phyloP scores from a whole-genome alignment of 2,329 filamentous ascomycete genomes.

The Arthroderma uncinatum region DNA sequence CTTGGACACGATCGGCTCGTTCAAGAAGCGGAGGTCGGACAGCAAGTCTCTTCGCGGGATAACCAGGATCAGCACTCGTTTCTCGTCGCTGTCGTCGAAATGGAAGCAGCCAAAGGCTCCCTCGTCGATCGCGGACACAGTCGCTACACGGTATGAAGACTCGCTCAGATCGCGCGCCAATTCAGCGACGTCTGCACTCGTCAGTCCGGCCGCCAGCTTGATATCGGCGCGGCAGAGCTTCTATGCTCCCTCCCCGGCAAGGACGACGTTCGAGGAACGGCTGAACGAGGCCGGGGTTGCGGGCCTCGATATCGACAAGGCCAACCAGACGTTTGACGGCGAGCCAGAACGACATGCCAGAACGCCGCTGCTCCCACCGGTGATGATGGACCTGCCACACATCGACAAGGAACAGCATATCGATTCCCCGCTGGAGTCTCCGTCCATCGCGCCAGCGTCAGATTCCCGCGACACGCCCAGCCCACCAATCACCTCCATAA shows the following conservation, averaged over 20 bases:
- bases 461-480: constrained; percentile 33
- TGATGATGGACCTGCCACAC: constrained; percentile 52
- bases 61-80: constrained; percentile 55
- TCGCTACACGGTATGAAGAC: constrained; percentile 22
- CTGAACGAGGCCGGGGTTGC: constrained; percentile 39
- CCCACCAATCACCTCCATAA: constrained; percentile 40
- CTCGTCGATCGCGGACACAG: constrained; percentile 26
- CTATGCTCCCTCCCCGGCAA: constrained; percentile 50
- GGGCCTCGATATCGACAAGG: constrained; percentile 44
- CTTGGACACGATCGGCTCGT: constrained; percentile 48
- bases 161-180: constrained; percentile 32
- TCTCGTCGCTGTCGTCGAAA: constrained; percentile 58
- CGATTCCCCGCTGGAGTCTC: constrained; percentile 77
- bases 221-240: constrained; percentile 40
- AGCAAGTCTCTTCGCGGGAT: constrained; percentile 39
- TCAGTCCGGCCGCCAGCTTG: constrained; percentile 27
- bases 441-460: constrained; percentile 56
- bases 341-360: constrained; percentile 56
- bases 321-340: constrained; percentile 40
- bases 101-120: constrained; percentile 26
- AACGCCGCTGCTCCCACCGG: constrained; percentile 74
- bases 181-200: constrained; percentile 32
- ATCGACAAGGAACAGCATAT: constrained; percentile 44
- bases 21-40: constrained; percentile 44
- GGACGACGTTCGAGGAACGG: constrained; percentile 51